phyloP scores from a whole-genome alignment of 2,329 filamentous ascomycete species.

The Aspergillus unguis region DNA sequence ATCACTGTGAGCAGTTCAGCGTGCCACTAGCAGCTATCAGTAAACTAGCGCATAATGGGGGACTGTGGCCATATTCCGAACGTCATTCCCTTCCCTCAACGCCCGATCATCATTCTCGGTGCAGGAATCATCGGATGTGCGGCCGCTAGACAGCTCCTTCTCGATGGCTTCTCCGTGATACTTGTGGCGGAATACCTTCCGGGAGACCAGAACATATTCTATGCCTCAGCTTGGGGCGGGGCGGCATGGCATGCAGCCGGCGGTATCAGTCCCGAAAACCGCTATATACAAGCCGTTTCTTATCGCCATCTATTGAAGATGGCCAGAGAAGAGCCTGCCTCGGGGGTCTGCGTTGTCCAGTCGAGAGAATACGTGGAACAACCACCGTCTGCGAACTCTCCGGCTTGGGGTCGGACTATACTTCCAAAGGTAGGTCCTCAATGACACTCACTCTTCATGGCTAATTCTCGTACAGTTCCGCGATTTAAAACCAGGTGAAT shows the following conservation, averaged over 20 bases:
- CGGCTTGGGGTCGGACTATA: constrained; percentile 35
- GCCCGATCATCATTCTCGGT: constrained; percentile 36
- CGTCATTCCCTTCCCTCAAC: constrained; percentile 30
- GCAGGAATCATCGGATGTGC: constrained; percentile 42
- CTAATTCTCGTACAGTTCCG: constrained; percentile 29
- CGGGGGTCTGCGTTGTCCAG: constrained; percentile 35
- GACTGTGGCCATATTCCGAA: constrained; percentile 23
- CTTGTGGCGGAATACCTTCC: constrained; percentile 38
- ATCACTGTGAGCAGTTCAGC: background rate
- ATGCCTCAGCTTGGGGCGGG: constrained; percentile 40
- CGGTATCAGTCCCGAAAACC: constrained; percentile 33
- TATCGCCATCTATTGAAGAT: constrained; percentile 36
- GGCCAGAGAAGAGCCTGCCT: constrained; percentile 32
- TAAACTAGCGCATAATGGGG: constrained; percentile 17
- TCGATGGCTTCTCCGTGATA: constrained; percentile 34
- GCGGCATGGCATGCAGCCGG: constrained; percentile 40
- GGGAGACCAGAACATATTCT: constrained; percentile 35
- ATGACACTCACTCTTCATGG: background rate
- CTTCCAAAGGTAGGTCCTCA: constrained; percentile 29
- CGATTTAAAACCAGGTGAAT: constrained; percentile 29
- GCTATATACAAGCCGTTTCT: constrained; percentile 35
- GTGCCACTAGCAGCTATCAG: background rate
- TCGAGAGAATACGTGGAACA: constrained; percentile 36
- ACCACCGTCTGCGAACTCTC: constrained; percentile 30
- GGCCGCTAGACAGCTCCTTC: constrained; percentile 33